Evolutionary conservation across 169 alveolate genomes (phyloP).

Genomic region (Plasmodium cynomolgi): DNA sequence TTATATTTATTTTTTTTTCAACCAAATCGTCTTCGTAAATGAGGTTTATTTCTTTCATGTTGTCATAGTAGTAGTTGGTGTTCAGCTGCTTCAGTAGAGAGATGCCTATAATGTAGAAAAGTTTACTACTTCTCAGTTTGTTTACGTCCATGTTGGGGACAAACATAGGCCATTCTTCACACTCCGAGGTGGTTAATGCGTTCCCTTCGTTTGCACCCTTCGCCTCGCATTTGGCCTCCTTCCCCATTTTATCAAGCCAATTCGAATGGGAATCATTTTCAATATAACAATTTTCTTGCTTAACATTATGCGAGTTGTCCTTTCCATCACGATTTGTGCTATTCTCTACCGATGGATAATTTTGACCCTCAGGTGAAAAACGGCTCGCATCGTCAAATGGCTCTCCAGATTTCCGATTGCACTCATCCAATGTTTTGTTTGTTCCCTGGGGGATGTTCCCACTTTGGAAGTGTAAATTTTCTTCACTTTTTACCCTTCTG

Average conservation of each 20-base stretch:
- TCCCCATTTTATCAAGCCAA: background rate
- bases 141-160: constrained; percentile 25
- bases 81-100: constrained; percentile 65
- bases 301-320: background rate
- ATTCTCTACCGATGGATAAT: background rate
- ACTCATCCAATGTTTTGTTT: background rate
- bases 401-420: background rate
- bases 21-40: constrained; percentile 58
- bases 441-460: background rate
- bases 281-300: background rate
- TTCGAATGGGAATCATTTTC: background rate
- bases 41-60: constrained; percentile 38
- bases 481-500: background rate
- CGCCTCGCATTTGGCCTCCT: background rate
- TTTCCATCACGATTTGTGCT: background rate
- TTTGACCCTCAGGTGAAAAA: background rate
- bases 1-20: constrained; percentile 46
- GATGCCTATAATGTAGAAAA: constrained; percentile 44
- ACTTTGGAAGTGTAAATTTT: background rate
- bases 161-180: background rate
- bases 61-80: constrained; percentile 47
- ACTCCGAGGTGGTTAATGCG: background rate
- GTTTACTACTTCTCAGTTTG: constrained; percentile 56
- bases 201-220: background rate
- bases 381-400: background rate